Conservation (phyloP, 768 basidiomycete species). For the Auricularia sp. region DNA sequence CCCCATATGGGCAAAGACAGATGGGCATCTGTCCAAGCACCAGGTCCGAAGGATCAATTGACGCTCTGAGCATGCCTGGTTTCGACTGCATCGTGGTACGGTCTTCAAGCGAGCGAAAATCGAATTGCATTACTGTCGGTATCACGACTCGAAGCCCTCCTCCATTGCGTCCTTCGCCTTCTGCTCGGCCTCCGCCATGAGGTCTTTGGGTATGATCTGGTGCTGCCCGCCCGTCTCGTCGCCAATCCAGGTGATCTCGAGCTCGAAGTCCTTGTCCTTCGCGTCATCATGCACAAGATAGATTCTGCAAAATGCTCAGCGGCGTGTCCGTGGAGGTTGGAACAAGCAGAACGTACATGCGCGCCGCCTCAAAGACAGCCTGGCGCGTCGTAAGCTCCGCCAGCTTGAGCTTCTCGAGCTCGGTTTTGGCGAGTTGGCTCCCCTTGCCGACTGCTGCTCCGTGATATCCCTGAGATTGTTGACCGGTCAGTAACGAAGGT, state of each 20-base stretch:
- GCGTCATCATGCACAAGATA: constrained; percentile 96
- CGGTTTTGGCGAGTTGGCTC: constrained; percentile 95
- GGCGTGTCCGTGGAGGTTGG: too few species aligned
- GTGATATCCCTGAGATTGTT: constrained; percentile 65
- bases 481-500: too few species aligned
- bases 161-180: constrained; percentile 83
- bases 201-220: constrained; percentile 73
- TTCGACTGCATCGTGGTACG: too few species aligned
- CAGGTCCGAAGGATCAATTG: too few species aligned
- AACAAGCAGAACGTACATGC: constrained; percentile 58
- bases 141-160: constrained; percentile 27
- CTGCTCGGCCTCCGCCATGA: constrained; percentile 75
- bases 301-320: constrained; percentile 49
- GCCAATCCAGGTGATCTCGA: constrained; percentile 96
- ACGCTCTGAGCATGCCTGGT: too few species aligned
- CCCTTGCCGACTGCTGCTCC: constrained; percentile 98
- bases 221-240: constrained; percentile 74
- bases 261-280: constrained; percentile 96
- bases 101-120: too few species aligned
- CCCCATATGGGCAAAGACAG: too few species aligned
- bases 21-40: too few species aligned
- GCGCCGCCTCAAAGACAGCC: constrained; percentile 85
- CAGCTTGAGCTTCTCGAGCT: constrained; percentile 90
- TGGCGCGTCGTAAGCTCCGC: constrained; percentile 70
- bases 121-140: background rate